These are phyloP conservation scores for Penicillium cinerascens DNA, from an alignment of 495 filamentous ascomycete genomes.

Conservation along the genomic window DNA sequence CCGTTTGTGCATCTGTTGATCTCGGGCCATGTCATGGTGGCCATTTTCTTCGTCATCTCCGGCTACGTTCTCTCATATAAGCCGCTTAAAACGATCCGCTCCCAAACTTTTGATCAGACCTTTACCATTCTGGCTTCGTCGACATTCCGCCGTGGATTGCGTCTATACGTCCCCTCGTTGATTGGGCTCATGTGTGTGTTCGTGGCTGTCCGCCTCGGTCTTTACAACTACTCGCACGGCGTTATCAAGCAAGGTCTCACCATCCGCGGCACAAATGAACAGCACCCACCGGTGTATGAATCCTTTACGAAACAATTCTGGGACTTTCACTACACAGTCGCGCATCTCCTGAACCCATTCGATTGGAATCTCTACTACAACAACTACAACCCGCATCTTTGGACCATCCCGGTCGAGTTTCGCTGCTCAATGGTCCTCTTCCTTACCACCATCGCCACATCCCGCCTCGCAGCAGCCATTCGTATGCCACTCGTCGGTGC, in stretches of 20 bases:
- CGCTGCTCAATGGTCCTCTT: slow-evolving; percentile 63
- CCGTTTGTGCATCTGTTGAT: slow-evolving; percentile 61
- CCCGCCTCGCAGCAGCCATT: slow-evolving; percentile 43
- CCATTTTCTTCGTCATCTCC: slow-evolving; percentile 71
- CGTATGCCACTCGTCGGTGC: slow-evolving; percentile 43
- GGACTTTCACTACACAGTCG: slow-evolving; percentile 47
- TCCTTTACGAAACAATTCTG: slow-evolving; percentile 44
- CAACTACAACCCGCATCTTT: slow-evolving; percentile 64
- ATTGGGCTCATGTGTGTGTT: slow-evolving; percentile 55
- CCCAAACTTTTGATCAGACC: slow-evolving; percentile 47
- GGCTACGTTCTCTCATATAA: slow-evolving; percentile 67
- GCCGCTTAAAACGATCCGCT: slow-evolving; percentile 57
- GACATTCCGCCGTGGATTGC: slow-evolving; percentile 60
- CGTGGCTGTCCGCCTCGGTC: slow-evolving; percentile 49
- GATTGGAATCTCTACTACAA: slow-evolving; percentile 52
- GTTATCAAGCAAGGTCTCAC: slow-evolving; percentile 41
- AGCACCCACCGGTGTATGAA: slow-evolving; percentile 43
- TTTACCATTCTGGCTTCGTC: slow-evolving; percentile 53
- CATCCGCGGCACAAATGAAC: slow-evolving; percentile 45
- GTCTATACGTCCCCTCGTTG: slow-evolving; percentile 60
- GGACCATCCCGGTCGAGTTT: slow-evolving; percentile 74
- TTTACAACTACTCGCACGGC: slow-evolving; percentile 41
- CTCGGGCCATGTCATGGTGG: slow-evolving; percentile 66
- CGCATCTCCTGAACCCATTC: slow-evolving; percentile 51
- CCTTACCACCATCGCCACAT: slow-evolving; percentile 53